Percentiles rank a stretch among this genome's conserved stretches.
phyloP scores from a whole-genome alignment of 2,329 filamentous ascomycete genomes.

The Ilyonectria destructans region DNA sequence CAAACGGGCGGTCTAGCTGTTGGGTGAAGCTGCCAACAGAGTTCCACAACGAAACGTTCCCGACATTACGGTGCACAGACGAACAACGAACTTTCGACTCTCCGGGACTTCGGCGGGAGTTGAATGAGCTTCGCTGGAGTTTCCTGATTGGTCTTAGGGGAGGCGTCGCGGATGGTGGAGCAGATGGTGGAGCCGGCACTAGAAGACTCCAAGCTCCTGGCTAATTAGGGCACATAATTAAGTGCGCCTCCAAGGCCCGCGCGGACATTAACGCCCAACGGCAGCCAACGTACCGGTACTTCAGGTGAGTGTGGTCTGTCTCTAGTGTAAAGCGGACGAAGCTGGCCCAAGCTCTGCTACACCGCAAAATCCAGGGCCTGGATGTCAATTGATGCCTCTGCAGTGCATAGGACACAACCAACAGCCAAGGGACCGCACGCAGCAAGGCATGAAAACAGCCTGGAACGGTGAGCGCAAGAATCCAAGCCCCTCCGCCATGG shows the following conservation, averaged over 20 bases:
- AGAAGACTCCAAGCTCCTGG: too few relatives aligned
- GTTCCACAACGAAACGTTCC: background rate
- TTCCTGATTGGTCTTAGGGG: background rate
- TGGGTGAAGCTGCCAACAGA: background rate
- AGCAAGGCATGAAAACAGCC: background rate
- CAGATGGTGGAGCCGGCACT: background rate
- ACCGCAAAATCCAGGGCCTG: background rate
- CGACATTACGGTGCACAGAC: conserved; percentile 1
- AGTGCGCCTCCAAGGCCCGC: too few relatives aligned
- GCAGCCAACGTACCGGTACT: too few relatives aligned
- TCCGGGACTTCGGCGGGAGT: background rate
- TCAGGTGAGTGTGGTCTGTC: too few relatives aligned
- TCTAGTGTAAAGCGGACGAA: background rate
- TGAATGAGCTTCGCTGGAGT: background rate
- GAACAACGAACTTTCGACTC: background rate
- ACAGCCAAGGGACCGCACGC: conserved; percentile 2
- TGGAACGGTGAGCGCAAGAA: background rate
- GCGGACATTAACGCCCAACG: background rate
- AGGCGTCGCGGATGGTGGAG: background rate
- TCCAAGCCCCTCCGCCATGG: background rate
- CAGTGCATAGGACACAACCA: background rate
- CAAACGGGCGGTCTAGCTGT: background rate
- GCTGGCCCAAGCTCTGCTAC: background rate
- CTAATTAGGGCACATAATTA: too few relatives aligned
- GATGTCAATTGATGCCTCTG: background rate